phyloP scores from a whole-genome alignment of 768 basidiomycete species.

The Hydnum rufescens region DNA sequence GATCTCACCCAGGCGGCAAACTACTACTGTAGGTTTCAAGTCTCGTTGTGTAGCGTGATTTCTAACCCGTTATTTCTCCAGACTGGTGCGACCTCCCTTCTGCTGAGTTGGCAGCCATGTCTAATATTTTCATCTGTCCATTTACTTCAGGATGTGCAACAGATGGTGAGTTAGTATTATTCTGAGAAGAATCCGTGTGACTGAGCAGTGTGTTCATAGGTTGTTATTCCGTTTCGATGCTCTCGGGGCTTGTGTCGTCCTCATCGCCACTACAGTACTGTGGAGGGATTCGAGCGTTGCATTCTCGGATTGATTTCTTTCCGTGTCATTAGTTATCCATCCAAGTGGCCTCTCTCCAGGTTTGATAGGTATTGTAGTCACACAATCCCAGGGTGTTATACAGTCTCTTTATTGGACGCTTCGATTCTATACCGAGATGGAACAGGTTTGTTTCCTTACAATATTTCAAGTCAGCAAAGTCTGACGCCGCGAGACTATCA shows the following conservation, averaged over 20 bases:
- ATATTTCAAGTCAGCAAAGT: not conserved
- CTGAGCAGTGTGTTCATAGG: not conserved
- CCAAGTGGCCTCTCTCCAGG: not conserved
- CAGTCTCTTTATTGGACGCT: slow-evolving; percentile 13
- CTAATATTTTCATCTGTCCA: not conserved
- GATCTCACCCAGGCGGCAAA: slow-evolving; percentile 8
- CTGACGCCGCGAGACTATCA: not conserved
- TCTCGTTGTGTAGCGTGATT: not conserved
- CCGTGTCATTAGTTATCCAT: not conserved
- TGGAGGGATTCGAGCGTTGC: not conserved
- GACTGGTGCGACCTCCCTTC: not conserved
- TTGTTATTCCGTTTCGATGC: slow-evolving; percentile 63
- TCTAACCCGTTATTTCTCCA: slow-evolving; percentile 3
- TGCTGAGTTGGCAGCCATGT: not conserved
- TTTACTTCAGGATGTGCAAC: slow-evolving; percentile 44
- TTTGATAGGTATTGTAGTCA: slow-evolving; percentile 39
- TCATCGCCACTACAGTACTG: slow-evolving; percentile 62
- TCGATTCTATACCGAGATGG: slow-evolving; percentile 4
- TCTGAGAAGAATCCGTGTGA: not conserved
- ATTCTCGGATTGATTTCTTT: too few species aligned
- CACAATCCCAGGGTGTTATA: slow-evolving; percentile 38
- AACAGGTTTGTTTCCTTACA: not conserved
- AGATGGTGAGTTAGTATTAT: slow-evolving; percentile 30
- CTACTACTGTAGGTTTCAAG: not conserved
- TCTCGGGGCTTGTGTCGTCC: slow-evolving; percentile 51